Percentiles rank a stretch among this genome's conserved stretches.
Evolutionary conservation across 2,329 filamentous ascomycete species (phyloP).

Genomic region (Simplicillium aogashimaense): DNA sequence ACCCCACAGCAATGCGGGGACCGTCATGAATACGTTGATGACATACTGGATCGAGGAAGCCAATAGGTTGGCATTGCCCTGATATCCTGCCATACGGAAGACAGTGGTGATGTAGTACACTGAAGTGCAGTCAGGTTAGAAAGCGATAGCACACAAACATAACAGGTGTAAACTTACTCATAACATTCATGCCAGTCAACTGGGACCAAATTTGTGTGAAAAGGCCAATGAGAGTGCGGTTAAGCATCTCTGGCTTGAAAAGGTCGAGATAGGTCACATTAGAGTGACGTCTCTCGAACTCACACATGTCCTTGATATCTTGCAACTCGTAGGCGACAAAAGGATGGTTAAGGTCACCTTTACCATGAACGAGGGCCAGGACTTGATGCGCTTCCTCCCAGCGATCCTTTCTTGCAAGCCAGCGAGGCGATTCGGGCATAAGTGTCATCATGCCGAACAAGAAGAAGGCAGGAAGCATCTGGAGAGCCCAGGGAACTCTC

Average conservation of each 20-base stretch:
- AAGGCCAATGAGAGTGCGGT: conserved; percentile 39
- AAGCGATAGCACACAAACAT: too few species aligned
- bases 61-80: conserved; percentile 37
- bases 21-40: conserved; percentile 72
- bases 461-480: conserved; percentile 52
- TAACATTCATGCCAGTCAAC: conserved; percentile 45
- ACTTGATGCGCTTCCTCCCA: conserved; percentile 47
- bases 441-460: conserved; percentile 50
- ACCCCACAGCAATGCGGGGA: conserved; percentile 65
- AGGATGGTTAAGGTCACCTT: conserved; percentile 52
- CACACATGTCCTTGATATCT: conserved; percentile 64
- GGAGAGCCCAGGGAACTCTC: conserved; percentile 54
- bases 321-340: conserved; percentile 59
- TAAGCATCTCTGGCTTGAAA: conserved; percentile 56
- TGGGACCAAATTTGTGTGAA: conserved; percentile 48
- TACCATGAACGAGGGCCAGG: conserved; percentile 50
- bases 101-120: conserved; percentile 52
- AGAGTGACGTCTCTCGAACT: conserved; percentile 61
- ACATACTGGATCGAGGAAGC: conserved; percentile 51
- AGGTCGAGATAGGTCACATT: conserved; percentile 65
- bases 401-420: conserved; percentile 53
- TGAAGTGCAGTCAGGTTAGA: conserved; percentile 8
- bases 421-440: conserved; percentile 52
- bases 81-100: conserved; percentile 28
- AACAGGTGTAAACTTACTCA: conserved; percentile 31